phyloP scores from a whole-genome alignment of 31 red algal genomes.

The Odonthalia washingtoniensis region DNA sequence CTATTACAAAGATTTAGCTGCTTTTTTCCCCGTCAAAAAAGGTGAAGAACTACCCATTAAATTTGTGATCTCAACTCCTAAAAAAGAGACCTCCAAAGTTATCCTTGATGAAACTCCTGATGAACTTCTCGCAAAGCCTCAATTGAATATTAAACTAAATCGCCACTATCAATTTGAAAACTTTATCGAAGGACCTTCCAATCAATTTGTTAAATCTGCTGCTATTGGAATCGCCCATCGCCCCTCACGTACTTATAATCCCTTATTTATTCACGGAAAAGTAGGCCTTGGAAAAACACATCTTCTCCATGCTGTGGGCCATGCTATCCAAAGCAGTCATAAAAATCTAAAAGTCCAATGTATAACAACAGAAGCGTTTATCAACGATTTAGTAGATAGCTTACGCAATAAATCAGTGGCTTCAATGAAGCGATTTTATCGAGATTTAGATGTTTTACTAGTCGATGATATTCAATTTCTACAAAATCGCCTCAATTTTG shows the following conservation, averaged over 20 bases:
- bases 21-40: too few relatives aligned
- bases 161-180: slow-evolving; percentile 14
- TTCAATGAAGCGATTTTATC: neutral
- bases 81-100: too few relatives aligned
- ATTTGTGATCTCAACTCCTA: too few relatives aligned
- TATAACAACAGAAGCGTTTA: slow-evolving; percentile 27
- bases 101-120: too few relatives aligned
- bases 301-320: slow-evolving; percentile 16
- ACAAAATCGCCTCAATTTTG: too few relatives aligned
- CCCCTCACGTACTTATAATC: slow-evolving; percentile 23
- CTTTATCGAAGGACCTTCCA: slow-evolving; percentile 31
- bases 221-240: neutral
- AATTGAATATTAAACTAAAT: slow-evolving; percentile 25
- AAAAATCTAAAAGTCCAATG: slow-evolving; percentile 12
- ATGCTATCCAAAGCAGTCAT: neutral
- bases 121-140: neutral
- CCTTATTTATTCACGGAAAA: slow-evolving; percentile 27
- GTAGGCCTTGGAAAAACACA: slow-evolving; percentile 33
- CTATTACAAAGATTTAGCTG: too few relatives aligned
- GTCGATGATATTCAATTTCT: slow-evolving; percentile 39
- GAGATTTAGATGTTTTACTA: slow-evolving; percentile 32
- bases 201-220: slow-evolving; percentile 14
- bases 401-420: neutral
- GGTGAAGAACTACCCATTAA: too few relatives aligned
- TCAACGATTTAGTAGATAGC: slow-evolving; percentile 3